phyloP scores from a whole-genome alignment of 192 early-diverging fungal species.

The Kappamyces sp. region DNA sequence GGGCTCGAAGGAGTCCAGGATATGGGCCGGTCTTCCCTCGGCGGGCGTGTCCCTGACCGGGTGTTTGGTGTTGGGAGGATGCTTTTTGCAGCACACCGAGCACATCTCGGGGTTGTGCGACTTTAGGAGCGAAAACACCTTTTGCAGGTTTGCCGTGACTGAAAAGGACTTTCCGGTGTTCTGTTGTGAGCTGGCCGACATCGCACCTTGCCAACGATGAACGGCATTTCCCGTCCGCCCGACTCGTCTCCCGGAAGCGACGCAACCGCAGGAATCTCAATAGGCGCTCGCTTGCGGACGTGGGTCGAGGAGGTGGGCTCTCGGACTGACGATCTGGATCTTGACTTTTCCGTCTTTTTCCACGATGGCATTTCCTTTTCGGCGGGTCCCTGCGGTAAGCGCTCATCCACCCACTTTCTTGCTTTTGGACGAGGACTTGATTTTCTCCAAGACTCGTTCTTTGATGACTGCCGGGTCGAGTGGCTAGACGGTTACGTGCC shows the following conservation, averaged over 20 bases:
- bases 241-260: background rate
- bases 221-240: conserved; percentile 43
- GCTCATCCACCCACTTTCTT: conserved; percentile 19
- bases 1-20: too few species aligned
- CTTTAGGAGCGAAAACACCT: conserved; percentile 51
- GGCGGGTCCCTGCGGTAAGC: background rate
- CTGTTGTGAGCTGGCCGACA: conserved; percentile 20
- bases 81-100: conserved; percentile 33
- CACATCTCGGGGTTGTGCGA: conserved; percentile 52
- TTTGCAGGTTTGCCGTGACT: conserved; percentile 55
- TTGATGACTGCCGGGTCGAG: too few species aligned
- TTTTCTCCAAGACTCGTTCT: too few species aligned
- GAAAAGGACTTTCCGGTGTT: conserved; percentile 50
- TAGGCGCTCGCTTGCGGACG: background rate
- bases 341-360: background rate
- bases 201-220: conserved; percentile 48
- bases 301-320: background rate
- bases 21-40: too few species aligned
- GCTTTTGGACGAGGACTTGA: too few species aligned
- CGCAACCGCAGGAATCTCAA: conserved; percentile 9
- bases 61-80: background rate
- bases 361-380: background rate
- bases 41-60: background rate
- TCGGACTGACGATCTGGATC: background rate
- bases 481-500: too few species aligned